These are phyloP conservation scores for Aspergillus avenaceus DNA, from an alignment of 495 filamentous ascomycete genomes.

Conservation along the genomic window DNA sequence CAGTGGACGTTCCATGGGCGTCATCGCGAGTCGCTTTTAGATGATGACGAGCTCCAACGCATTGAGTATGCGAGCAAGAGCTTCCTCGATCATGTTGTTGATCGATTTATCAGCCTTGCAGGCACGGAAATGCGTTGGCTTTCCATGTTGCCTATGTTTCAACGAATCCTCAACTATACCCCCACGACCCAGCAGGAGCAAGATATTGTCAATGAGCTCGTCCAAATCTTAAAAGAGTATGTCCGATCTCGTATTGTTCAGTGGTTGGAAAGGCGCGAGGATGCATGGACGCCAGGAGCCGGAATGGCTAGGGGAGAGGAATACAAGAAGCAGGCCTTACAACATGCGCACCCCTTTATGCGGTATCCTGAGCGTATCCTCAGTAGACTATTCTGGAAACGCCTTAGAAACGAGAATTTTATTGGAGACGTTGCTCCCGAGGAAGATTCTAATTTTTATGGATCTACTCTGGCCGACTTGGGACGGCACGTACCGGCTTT, in stretches of 20 bases:
- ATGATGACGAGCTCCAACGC: conserved; percentile 42
- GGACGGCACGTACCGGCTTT: conserved; percentile 4
- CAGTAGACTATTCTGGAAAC: conserved; percentile 32
- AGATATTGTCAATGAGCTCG: conserved; percentile 10
- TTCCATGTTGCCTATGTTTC: conserved; percentile 21
- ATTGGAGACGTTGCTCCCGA: not conserved
- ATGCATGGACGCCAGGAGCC: not conserved
- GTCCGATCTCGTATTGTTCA: conserved; percentile 5
- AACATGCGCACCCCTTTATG: conserved; percentile 8
- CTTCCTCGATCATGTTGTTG: conserved; percentile 34
- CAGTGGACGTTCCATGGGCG: conserved; percentile 25
- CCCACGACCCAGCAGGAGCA: conserved; percentile 1
- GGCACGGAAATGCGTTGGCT: conserved; percentile 43
- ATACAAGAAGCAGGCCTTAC: not conserved
- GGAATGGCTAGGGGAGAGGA: not conserved
- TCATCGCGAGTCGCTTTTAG: conserved; percentile 25
- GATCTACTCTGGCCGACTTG: conserved; percentile 3
- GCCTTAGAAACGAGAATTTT: not conserved
- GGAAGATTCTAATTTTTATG: not conserved
- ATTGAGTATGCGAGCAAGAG: conserved; percentile 49
- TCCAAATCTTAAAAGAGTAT: conserved; percentile 20
- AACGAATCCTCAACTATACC: conserved; percentile 17
- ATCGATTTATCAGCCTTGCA: conserved; percentile 30
- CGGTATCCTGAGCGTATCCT: conserved; percentile 27
- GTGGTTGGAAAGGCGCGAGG: not conserved